phyloP scores from a whole-genome alignment of 805 yeast species.

The Sungouiozyma ichnusensis region DNA sequence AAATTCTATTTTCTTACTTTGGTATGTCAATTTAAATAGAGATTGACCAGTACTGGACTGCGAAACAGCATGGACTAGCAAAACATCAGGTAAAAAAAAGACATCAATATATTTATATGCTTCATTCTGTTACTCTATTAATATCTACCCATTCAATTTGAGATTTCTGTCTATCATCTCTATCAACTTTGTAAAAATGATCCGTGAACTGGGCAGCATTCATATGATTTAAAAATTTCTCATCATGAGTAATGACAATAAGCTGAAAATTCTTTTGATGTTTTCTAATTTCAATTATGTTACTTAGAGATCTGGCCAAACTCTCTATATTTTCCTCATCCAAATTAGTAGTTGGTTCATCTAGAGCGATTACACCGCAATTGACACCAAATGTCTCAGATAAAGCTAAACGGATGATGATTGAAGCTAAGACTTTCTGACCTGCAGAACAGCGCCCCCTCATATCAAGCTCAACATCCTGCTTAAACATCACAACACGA shows the following conservation, averaged over 20 bases:
- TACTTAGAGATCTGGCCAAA: constrained; percentile 67
- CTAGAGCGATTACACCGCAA: constrained; percentile 92
- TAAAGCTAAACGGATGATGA: constrained; percentile 79
- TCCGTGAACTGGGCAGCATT: constrained; percentile 79
- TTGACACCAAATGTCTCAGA: constrained; percentile 93
- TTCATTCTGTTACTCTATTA: constrained; percentile 26
- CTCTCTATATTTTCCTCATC: constrained; percentile 85
- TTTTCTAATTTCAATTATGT: constrained; percentile 63
- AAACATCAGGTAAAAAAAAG: background rate
- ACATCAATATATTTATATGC: background rate
- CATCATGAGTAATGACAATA: constrained; percentile 94
- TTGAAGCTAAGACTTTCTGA: constrained; percentile 87
- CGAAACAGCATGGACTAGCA: too few species aligned
- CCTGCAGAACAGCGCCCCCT: constrained; percentile 98
- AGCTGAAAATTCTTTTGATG: constrained; percentile 83
- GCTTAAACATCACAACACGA: constrained; percentile 90
- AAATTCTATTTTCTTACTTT: too few species aligned
- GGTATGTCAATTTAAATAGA: too few species aligned
- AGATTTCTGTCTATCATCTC: constrained; percentile 77
- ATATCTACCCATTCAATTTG: constrained; percentile 51
- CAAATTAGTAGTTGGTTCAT: constrained; percentile 94
- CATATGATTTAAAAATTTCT: constrained; percentile 75
- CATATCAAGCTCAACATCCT: constrained; percentile 90
- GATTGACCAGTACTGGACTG: too few species aligned
- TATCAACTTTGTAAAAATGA: constrained; percentile 68